phyloP scores from a whole-genome alignment of 2,329 filamentous ascomycete genomes.

The Aspergillus floridensis region DNA sequence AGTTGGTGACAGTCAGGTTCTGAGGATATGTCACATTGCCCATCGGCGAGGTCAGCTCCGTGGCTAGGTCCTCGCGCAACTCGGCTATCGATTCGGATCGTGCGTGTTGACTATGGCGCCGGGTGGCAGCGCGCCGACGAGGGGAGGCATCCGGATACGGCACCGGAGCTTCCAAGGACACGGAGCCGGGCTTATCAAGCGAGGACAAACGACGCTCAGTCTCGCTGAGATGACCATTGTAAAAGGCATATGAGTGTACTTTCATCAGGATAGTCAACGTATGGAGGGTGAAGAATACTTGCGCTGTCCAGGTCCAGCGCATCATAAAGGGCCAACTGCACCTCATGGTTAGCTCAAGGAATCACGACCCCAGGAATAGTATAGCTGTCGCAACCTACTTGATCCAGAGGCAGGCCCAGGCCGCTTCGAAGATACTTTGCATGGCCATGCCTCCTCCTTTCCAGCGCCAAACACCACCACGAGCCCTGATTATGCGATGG shows the following conservation, averaged over 20 bases:
- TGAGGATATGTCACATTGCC: slow-evolving; percentile 86
- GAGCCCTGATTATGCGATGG: slow-evolving; percentile 64
- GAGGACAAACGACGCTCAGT: slow-evolving; percentile 75
- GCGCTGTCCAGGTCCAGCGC: slow-evolving; percentile 94
- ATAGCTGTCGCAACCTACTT: slow-evolving; percentile 43
- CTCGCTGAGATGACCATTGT: slow-evolving; percentile 91
- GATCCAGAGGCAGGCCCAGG: slow-evolving; percentile 82
- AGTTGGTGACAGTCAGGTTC: slow-evolving; percentile 82
- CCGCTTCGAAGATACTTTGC: slow-evolving; percentile 76
- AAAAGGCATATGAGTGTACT: slow-evolving; percentile 98
- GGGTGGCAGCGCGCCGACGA: slow-evolving; percentile 25
- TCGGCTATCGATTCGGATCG: slow-evolving; percentile 58
- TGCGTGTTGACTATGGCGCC: slow-evolving; percentile 12
- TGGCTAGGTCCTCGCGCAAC: slow-evolving; percentile 81
- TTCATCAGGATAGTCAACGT: slow-evolving; percentile 95
- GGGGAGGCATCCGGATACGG: slow-evolving; percentile 64
- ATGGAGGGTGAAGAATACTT: slow-evolving; percentile 91
- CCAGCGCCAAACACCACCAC: slow-evolving; percentile 65
- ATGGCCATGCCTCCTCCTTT: slow-evolving; percentile 70
- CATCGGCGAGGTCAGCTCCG: slow-evolving; percentile 85
- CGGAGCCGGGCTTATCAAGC: slow-evolving; percentile 71
- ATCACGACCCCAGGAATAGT: neutral
- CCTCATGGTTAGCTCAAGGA: slow-evolving; percentile 20
- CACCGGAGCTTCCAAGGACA: slow-evolving; percentile 68
- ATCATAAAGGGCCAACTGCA: slow-evolving; percentile 72